Percentiles rank a stretch among this genome's conserved stretches.
Conservation (phyloP, 768 basidiomycete species). For the Mycena galericulata region DNA sequence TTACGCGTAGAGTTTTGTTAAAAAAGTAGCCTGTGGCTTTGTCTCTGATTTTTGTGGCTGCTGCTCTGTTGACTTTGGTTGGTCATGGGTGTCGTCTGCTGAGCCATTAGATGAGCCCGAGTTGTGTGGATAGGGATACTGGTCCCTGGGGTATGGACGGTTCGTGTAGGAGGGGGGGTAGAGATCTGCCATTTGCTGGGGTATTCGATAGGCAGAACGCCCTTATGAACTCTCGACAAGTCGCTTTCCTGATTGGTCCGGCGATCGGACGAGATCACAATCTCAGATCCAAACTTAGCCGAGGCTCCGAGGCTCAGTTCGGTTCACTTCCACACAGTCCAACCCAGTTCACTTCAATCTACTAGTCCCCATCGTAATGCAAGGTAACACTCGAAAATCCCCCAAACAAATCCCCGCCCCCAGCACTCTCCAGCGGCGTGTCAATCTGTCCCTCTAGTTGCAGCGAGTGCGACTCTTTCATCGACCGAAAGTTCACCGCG, state of each 20-base stretch:
- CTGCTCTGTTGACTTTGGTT: slow-evolving; percentile 56
- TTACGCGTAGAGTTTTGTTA: slow-evolving; percentile 96
- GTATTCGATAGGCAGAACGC: slow-evolving; percentile 34
- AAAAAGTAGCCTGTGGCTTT: slow-evolving; percentile 94
- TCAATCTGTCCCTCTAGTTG: slow-evolving; percentile 77
- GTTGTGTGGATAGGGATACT: slow-evolving; percentile 51
- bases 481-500: slow-evolving; percentile 88
- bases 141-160: slow-evolving; percentile 42
- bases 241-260: slow-evolving; percentile 13
- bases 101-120: slow-evolving; percentile 52
- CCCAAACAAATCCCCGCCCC: slow-evolving; percentile 86
- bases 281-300: slow-evolving; percentile 5
- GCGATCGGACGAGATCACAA: slow-evolving; percentile 20
- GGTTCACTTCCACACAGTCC: background rate
- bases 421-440: slow-evolving; percentile 55
- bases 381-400: slow-evolving; percentile 92
- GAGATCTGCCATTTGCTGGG: slow-evolving; percentile 65
- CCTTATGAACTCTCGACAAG: slow-evolving; percentile 16
- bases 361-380: slow-evolving; percentile 80
- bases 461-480: slow-evolving; percentile 92
- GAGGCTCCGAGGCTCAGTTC: slow-evolving; percentile 6
- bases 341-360: background rate
- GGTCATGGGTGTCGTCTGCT: slow-evolving; percentile 64
- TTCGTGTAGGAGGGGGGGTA: slow-evolving; percentile 52
- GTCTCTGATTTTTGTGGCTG: slow-evolving; percentile 73